Evolutionary conservation across 2,329 filamentous ascomycete genomes (phyloP).

Genomic region (Drechslera avenae): DNA sequence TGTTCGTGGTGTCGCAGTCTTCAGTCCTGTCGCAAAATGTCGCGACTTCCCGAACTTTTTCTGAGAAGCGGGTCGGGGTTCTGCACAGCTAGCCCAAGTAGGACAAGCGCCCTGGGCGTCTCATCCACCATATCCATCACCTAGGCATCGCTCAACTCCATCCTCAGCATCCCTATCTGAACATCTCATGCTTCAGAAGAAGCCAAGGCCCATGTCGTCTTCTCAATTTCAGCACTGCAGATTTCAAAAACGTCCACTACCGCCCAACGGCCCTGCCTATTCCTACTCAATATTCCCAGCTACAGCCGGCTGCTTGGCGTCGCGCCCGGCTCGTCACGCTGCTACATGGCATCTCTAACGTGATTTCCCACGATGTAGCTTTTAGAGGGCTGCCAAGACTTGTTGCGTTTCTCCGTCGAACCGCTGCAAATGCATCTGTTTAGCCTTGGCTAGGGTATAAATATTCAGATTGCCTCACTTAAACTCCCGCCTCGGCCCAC

Average conservation of each 20-base stretch:
- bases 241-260: too few species aligned
- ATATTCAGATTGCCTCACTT: slow-evolving; percentile 2
- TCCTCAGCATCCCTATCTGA: background rate
- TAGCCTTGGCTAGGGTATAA: background rate
- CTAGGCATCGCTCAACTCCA: background rate
- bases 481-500: background rate
- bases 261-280: too few species aligned
- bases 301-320: too few species aligned
- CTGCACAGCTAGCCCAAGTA: slow-evolving; percentile 2
- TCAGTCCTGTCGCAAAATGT: slow-evolving; percentile 17
- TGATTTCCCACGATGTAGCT: background rate
- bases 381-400: background rate
- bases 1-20: slow-evolving; percentile 10
- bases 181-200: background rate
- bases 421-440: background rate
- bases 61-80: slow-evolving; percentile 25
- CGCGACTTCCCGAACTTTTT: slow-evolving; percentile 34
- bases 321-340: background rate
- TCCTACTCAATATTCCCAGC: too few species aligned
- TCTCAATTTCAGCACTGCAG: too few species aligned
- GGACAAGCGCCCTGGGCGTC: background rate
- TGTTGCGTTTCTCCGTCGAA: background rate
- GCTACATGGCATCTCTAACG: background rate
- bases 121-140: background rate
- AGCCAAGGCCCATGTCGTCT: background rate